A percentile compares a stretch with the other conserved stretches of the same genome.
Evolutionary conservation across 768 basidiomycete species (phyloP).

Genomic region (Termitomyces eurrhizus): DNA sequence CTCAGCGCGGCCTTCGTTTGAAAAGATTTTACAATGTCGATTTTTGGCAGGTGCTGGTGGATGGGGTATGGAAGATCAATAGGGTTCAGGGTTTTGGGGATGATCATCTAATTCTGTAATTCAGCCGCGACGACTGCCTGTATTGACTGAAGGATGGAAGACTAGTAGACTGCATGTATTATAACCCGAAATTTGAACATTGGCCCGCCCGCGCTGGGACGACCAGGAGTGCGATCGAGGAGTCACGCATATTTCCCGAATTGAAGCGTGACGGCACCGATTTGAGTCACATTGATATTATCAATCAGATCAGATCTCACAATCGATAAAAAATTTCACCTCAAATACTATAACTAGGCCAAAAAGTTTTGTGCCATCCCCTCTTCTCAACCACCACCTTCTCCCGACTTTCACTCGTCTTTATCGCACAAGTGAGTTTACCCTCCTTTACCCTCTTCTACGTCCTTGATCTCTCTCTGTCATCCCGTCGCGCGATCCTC

Average conservation of each 20-base stretch:
- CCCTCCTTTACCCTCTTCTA: constrained; percentile 11
- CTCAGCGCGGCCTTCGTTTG: constrained; percentile 78
- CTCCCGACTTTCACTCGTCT: constrained; percentile 28
- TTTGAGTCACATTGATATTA: constrained; percentile 41
- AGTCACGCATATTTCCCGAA: constrained; percentile 3
- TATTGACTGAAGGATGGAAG: not conserved
- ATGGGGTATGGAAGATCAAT: constrained; percentile 47
- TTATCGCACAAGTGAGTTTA: constrained; percentile 34
- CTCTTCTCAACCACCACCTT: constrained; percentile 49
- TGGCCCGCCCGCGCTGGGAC: not conserved
- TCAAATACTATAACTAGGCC: constrained; percentile 57
- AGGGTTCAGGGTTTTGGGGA: constrained; percentile 13
- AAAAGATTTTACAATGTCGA: constrained; percentile 70
- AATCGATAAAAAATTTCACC: constrained; percentile 59
- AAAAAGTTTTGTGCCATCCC: constrained; percentile 41
- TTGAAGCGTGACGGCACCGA: constrained; percentile 19
- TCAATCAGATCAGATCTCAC: constrained; percentile 54
- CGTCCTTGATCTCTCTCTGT: constrained; percentile 9
- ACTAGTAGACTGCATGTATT: constrained; percentile 8
- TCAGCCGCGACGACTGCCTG: constrained; percentile 3
- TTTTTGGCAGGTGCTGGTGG: constrained; percentile 79
- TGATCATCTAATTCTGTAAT: constrained; percentile 11
- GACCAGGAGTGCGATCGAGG: not conserved
- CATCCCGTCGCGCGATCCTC: constrained; percentile 20
- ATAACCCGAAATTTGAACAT: constrained; percentile 3